phyloP scores from a whole-genome alignment of 2,329 filamentous ascomycete genomes.

The Xylaria digitata region DNA sequence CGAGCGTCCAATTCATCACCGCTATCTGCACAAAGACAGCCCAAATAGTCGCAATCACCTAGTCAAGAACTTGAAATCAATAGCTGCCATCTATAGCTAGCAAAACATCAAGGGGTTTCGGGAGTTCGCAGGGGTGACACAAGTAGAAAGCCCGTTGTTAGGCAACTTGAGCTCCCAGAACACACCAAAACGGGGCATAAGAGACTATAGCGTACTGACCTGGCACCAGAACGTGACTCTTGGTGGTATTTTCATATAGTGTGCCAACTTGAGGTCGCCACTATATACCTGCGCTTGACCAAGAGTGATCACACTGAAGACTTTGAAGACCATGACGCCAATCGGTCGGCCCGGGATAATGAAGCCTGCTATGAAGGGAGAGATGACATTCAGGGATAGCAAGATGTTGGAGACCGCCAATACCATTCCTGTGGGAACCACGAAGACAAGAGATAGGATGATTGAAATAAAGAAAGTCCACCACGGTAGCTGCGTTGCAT shows the following conservation, averaged over 20 bases:
- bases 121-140: no score
- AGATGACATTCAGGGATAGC: conserved; percentile 64
- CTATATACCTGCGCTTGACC: conserved; percentile 52
- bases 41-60: conserved; percentile 60
- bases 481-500: conserved; percentile 62
- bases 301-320: conserved; percentile 56
- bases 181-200: no score
- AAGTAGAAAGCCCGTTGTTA: no score
- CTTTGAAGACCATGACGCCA: conserved; percentile 68
- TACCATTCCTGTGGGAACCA: conserved; percentile 60
- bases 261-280: conserved; percentile 52
- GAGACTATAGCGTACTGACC: not conserved
- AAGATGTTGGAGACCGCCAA: conserved; percentile 63
- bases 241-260: conserved; percentile 58
- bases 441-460: conserved; percentile 59
- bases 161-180: no score
- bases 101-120: no score
- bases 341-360: conserved; percentile 68
- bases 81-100: no score
- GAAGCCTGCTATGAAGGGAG: conserved; percentile 67
- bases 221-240: conserved; percentile 63
- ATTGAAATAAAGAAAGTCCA: conserved; percentile 65
- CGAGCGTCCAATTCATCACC: conserved; percentile 61
- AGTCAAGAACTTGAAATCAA: no score
- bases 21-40: conserved; percentile 61